Conservation (phyloP, 2,329 filamentous ascomycete species). For the Colletotrichum tofieldiae region DNA sequence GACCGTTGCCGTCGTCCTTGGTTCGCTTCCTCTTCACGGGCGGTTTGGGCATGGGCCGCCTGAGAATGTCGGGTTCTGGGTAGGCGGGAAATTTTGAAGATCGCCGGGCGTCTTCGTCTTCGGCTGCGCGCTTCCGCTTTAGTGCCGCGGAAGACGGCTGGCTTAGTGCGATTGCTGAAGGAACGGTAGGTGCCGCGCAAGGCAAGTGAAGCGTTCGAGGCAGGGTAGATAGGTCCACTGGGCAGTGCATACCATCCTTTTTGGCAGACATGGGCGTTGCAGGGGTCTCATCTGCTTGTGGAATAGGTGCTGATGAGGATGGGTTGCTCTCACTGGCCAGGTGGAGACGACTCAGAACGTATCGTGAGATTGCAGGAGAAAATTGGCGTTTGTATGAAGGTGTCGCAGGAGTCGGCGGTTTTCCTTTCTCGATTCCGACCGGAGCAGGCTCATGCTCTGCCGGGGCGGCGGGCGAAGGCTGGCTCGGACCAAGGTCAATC, state of each 20-base stretch:
- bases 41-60: constrained; percentile 25
- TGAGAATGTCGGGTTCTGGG: constrained; percentile 2
- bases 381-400: constrained; percentile 52
- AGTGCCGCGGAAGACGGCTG: constrained; percentile 7
- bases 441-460: not conserved
- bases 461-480: not conserved
- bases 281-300: not conserved
- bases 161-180: not conserved
- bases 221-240: constrained; percentile 36
- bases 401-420: not conserved
- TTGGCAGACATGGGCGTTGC: constrained; percentile 17
- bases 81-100: not conserved
- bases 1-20: constrained; percentile 34
- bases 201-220: constrained; percentile 26
- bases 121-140: constrained; percentile 33
- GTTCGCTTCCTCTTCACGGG: constrained; percentile 40
- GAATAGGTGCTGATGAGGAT: not conserved
- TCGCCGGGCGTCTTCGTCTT: not conserved
- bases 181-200: not conserved
- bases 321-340: constrained; percentile 27
- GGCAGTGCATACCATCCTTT: constrained; percentile 36
- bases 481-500: not conserved
- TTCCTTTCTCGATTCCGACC: not conserved
- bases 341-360: constrained; percentile 51
- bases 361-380: constrained; percentile 45